phyloP scores from a whole-genome alignment of 1,139 yeast species.

The Blastobotrys illinoisensis region DNA sequence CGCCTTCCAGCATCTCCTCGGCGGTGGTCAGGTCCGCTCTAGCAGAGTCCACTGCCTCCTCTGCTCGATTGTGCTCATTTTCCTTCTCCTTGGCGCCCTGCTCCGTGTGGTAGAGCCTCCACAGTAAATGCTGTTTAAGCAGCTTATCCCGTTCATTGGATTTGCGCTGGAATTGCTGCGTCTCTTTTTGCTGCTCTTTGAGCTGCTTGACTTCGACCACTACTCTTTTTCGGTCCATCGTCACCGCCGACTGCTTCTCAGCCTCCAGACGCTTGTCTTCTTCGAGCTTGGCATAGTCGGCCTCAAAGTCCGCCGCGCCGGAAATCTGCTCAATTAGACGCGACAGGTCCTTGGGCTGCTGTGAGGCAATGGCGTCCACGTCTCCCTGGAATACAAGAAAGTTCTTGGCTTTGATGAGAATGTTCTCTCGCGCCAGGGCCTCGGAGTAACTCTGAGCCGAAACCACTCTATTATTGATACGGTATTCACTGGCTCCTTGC shows the following conservation, averaged over 20 bases:
- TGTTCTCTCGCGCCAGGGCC: slow-evolving; percentile 71
- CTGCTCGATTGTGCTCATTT: slow-evolving; percentile 17
- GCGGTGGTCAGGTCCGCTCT: slow-evolving; percentile 28
- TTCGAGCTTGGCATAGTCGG: slow-evolving; percentile 62
- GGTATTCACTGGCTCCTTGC: slow-evolving; percentile 62
- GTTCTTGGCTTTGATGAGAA: slow-evolving; percentile 82
- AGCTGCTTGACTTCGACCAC: slow-evolving; percentile 75
- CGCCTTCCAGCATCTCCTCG: slow-evolving; percentile 14
- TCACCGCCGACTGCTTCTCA: slow-evolving; percentile 57
- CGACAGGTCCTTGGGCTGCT: slow-evolving; percentile 72
- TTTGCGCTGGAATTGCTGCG: slow-evolving; percentile 59
- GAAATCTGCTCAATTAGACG: slow-evolving; percentile 73
- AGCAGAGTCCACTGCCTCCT: slow-evolving; percentile 27
- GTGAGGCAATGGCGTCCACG: slow-evolving; percentile 89
- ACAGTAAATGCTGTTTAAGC: slow-evolving; percentile 49
- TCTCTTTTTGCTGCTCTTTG: slow-evolving; percentile 69
- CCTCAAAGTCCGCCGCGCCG: slow-evolving; percentile 65
- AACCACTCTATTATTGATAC: slow-evolving; percentile 57
- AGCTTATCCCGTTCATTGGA: slow-evolving; percentile 42
- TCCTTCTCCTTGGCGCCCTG: slow-evolving; percentile 31
- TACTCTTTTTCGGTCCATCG: slow-evolving; percentile 67
- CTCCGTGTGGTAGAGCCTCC: slow-evolving; percentile 66
- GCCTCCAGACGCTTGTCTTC: slow-evolving; percentile 56
- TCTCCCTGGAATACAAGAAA: slow-evolving; percentile 96
- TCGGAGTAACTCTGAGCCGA: slow-evolving; percentile 61